Conservation (phyloP, 306 rosid genomes). For the Ormosia semicastrata region DNA sequence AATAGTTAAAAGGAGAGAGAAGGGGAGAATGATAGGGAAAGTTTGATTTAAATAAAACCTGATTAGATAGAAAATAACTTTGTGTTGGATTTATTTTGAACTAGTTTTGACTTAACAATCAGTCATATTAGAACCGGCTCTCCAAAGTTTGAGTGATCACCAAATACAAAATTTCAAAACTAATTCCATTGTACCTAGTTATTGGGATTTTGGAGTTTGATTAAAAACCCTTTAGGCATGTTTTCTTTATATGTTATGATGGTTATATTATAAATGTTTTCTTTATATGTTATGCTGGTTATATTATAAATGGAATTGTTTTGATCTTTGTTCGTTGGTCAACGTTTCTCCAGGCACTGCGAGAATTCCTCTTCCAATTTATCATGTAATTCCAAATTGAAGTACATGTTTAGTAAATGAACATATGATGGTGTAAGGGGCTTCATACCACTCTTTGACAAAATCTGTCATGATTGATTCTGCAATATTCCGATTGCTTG, state of each 20-base stretch:
- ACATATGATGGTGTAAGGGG: constrained; percentile 67
- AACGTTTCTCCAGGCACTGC: constrained; percentile 71
- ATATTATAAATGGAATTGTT: too few relatives aligned
- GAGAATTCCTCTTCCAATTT: constrained; percentile 64
- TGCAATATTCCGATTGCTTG: constrained; percentile 67
- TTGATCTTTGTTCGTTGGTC: constrained; percentile 24
- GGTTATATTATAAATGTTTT: not conserved
- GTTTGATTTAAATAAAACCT: too few relatives aligned
- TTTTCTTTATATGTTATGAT: not conserved
- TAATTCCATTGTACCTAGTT: too few relatives aligned
- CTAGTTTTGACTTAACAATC: too few relatives aligned
- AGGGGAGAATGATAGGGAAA: too few relatives aligned
- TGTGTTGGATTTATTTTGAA: too few relatives aligned
- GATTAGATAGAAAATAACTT: too few relatives aligned
- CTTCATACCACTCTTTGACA: constrained; percentile 57
- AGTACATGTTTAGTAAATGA: constrained; percentile 69
- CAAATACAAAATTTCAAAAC: too few relatives aligned
- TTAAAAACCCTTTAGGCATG: not conserved
- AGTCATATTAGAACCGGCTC: too few relatives aligned
- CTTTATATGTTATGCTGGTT: too few relatives aligned
- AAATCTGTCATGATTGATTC: constrained; percentile 70
- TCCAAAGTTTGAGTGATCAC: too few relatives aligned
- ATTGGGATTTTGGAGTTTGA: not conserved
- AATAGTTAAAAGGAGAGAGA: too few relatives aligned
- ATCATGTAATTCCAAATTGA: constrained; percentile 57